These are phyloP conservation scores for Scytalidium sp. DNA, from an alignment of 2,329 filamentous ascomycete species.

Conservation along the genomic window DNA sequence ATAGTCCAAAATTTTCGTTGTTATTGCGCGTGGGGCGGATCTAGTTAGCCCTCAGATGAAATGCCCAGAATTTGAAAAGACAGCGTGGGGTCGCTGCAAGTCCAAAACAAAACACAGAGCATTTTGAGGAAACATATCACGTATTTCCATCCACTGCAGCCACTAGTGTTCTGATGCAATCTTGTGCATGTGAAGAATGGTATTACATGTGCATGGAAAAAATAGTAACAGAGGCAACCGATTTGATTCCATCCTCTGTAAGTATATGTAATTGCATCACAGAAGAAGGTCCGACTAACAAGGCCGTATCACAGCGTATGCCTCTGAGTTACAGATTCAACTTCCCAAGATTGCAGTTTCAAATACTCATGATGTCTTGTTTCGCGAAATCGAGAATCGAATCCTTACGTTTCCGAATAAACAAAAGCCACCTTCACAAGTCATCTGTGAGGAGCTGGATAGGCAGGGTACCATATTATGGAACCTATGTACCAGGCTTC, in stretches of 20 bases:
- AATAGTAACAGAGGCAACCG: slow-evolving; percentile 29
- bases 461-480: slow-evolving; percentile 56
- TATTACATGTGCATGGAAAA: slow-evolving; percentile 6
- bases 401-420: slow-evolving; percentile 31
- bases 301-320: slow-evolving; percentile 19
- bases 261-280: slow-evolving; percentile 12
- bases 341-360: slow-evolving; percentile 15
- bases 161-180: no score
- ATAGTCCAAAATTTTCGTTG: no score
- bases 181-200: no score
- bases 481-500: slow-evolving; percentile 61
- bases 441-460: slow-evolving; percentile 49
- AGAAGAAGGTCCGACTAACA: slow-evolving; percentile 13
- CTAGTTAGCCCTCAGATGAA: no score
- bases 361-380: slow-evolving; percentile 23
- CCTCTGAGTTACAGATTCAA: slow-evolving; percentile 18
- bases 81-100: no score
- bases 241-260: slow-evolving; percentile 29
- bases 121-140: no score
- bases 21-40: no score
- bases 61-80: no score
- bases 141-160: no score
- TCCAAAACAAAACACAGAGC: no score
- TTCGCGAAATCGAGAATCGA: slow-evolving; percentile 38
- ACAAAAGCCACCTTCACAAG: slow-evolving; percentile 22